A percentile compares a stretch with the other conserved stretches of the same genome.
These are phyloP conservation scores for Cadophora sp. DNA, from an alignment of 2,329 filamentous ascomycete species.

Conservation along the genomic window DNA sequence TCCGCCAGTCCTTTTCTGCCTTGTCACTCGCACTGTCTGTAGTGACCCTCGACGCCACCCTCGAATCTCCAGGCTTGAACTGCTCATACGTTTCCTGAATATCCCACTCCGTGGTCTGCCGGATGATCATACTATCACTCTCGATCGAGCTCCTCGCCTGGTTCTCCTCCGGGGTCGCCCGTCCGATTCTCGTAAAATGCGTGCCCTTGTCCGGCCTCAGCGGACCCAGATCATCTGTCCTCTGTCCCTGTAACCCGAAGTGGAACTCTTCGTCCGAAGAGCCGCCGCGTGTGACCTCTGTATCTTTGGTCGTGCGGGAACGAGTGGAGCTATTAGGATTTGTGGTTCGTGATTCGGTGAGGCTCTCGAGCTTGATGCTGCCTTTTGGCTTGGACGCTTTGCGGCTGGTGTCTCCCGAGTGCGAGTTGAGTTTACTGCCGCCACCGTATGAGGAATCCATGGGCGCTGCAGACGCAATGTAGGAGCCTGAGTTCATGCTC, in stretches of 20 bases:
- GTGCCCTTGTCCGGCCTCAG: conserved; percentile 30
- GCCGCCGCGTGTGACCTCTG: not conserved
- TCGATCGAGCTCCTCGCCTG: conserved; percentile 25
- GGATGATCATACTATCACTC: conserved; percentile 33
- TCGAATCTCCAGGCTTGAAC: not conserved
- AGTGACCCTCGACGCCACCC: not conserved
- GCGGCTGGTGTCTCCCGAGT: conserved; percentile 20
- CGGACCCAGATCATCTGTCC: conserved; percentile 15
- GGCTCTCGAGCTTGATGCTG: conserved; percentile 16
- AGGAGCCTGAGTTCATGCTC: conserved; percentile 30
- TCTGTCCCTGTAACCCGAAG: conserved; percentile 8
- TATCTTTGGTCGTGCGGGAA: not conserved
- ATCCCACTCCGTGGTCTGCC: conserved; percentile 30
- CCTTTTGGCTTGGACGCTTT: conserved; percentile 17
- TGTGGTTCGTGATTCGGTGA: conserved; percentile 8
- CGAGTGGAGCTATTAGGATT: conserved; percentile 1
- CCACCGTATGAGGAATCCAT: conserved; percentile 27
- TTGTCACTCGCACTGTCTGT: conserved; percentile 7
- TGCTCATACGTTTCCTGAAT: conserved; percentile 24
- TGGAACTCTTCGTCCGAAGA: conserved; percentile 13
- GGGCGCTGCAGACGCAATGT: conserved; percentile 23
- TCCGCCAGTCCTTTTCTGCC: conserved; percentile 3
- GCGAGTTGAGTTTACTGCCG: conserved; percentile 23
- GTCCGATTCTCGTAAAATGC: conserved; percentile 23
- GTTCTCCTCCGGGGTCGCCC: conserved; percentile 24